phyloP scores from a whole-genome alignment of 768 basidiomycete species.

The Phallus indusiatus region DNA sequence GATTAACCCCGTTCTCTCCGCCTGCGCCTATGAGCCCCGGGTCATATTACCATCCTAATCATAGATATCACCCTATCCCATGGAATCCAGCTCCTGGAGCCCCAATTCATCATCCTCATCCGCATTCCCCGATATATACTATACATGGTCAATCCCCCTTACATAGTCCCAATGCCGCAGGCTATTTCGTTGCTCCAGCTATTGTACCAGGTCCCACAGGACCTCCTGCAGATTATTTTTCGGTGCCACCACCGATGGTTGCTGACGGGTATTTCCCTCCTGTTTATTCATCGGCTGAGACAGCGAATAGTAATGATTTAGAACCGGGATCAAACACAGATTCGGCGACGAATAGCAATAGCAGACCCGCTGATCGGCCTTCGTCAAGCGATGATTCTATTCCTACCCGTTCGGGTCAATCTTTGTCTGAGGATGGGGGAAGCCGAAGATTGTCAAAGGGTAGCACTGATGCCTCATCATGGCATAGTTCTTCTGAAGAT shows the following conservation, averaged over 20 bases:
- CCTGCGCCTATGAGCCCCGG: slow-evolving; percentile 65
- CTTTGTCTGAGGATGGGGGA: background rate
- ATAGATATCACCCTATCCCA: slow-evolving; percentile 14
- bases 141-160: background rate
- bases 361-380: background rate
- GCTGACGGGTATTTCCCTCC: slow-evolving; percentile 33
- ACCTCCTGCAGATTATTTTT: slow-evolving; percentile 17
- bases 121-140: background rate
- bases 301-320: background rate
- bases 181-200: slow-evolving; percentile 6
- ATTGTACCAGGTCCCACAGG: slow-evolving; percentile 10
- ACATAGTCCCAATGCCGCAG: slow-evolving; percentile 41
- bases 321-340: background rate
- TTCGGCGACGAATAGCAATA: background rate
- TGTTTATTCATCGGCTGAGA: slow-evolving; percentile 8
- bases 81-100: slow-evolving; percentile 8
- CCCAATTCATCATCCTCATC: background rate
- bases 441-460: background rate
- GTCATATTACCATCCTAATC: slow-evolving; percentile 38
- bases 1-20: slow-evolving; percentile 51
- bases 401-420: background rate
- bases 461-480: background rate
- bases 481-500: background rate
- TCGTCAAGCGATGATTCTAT: background rate
- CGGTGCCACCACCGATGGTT: slow-evolving; percentile 1